A percentile compares a stretch with the other conserved stretches of the same genome.
phyloP scores from a whole-genome alignment of 2,329 filamentous ascomycete species.

The Hypoxylon sp. region DNA sequence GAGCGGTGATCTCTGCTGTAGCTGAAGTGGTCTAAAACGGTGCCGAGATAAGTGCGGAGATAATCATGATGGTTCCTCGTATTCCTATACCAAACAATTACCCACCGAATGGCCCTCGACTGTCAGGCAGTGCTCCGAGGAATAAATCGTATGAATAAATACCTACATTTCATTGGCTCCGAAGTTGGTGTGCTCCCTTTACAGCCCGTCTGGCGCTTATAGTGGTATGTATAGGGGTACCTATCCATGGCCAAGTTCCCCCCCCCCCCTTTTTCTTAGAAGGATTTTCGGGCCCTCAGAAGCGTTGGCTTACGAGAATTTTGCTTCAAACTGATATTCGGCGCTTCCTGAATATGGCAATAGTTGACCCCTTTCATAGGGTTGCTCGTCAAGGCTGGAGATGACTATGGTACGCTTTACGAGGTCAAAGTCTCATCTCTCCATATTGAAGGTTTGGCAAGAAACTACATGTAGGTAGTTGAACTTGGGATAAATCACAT shows the following conservation, averaged over 20 bases:
- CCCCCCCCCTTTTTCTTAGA: background rate
- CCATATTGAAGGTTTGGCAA: slow-evolving; percentile 68
- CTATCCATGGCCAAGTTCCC: background rate
- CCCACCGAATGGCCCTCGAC: slow-evolving; percentile 44
- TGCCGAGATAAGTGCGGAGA: slow-evolving; percentile 26
- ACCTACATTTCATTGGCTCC: slow-evolving; percentile 67
- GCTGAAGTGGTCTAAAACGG: slow-evolving; percentile 18
- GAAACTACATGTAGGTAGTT: slow-evolving; percentile 64
- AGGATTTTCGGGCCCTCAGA: background rate
- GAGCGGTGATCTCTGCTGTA: slow-evolving; percentile 9
- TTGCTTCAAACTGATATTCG: background rate
- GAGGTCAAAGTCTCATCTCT: slow-evolving; percentile 70
- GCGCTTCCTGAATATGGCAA: background rate
- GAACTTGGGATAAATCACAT: slow-evolving; percentile 76
- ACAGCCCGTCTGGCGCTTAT: slow-evolving; percentile 73
- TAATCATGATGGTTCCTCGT: slow-evolving; percentile 39
- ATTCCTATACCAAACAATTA: slow-evolving; percentile 46
- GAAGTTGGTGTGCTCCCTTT: slow-evolving; percentile 72
- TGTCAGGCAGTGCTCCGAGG: slow-evolving; percentile 27
- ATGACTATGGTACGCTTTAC: slow-evolving; percentile 66
- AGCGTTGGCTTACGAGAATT: background rate
- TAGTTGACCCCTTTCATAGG: slow-evolving; percentile 45
- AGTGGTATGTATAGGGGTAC: slow-evolving; percentile 48
- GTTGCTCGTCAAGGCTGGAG: slow-evolving; percentile 72
- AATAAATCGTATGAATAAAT: slow-evolving; percentile 70